A percentile compares a stretch with the other conserved stretches of the same genome.
Conservation (phyloP, 1,139 yeast genomes). For the Debaryomyces singareniensis region DNA sequence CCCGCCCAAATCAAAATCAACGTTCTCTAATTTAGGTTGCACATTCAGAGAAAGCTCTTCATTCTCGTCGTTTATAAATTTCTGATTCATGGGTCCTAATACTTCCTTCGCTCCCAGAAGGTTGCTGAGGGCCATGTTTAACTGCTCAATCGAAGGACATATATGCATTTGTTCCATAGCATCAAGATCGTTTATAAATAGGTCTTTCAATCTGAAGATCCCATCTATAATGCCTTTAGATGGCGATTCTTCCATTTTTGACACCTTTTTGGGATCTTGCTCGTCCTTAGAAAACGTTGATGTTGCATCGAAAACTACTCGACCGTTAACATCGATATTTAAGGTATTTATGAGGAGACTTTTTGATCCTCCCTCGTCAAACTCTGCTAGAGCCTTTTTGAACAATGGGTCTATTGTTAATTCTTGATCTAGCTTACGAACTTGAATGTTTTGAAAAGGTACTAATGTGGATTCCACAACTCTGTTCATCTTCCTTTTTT, state of each 20-base stretch:
- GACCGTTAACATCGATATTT: constrained; percentile 48
- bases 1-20: constrained; percentile 18
- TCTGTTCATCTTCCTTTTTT: constrained; percentile 32
- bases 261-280: not conserved
- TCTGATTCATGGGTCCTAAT: constrained; percentile 41
- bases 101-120: constrained; percentile 49
- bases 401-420: constrained; percentile 81
- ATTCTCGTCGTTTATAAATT: constrained; percentile 13
- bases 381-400: constrained; percentile 83
- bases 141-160: constrained; percentile 59
- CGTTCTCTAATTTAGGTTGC: constrained; percentile 9
- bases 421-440: constrained; percentile 72
- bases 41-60: constrained; percentile 8
- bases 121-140: constrained; percentile 54
- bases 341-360: constrained; percentile 72
- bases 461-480: constrained; percentile 41
- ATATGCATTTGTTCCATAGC: constrained; percentile 37
- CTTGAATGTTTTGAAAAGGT: constrained; percentile 53
- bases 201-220: constrained; percentile 11
- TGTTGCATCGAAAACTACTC: constrained; percentile 60
- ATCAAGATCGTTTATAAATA: constrained; percentile 23
- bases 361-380: constrained; percentile 94
- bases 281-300: constrained; percentile 18
- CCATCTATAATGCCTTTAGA: constrained; percentile 7
- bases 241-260: constrained; percentile 2